Conservation (phyloP, 352 stramenopile species). For the Pythium volutum region DNA sequence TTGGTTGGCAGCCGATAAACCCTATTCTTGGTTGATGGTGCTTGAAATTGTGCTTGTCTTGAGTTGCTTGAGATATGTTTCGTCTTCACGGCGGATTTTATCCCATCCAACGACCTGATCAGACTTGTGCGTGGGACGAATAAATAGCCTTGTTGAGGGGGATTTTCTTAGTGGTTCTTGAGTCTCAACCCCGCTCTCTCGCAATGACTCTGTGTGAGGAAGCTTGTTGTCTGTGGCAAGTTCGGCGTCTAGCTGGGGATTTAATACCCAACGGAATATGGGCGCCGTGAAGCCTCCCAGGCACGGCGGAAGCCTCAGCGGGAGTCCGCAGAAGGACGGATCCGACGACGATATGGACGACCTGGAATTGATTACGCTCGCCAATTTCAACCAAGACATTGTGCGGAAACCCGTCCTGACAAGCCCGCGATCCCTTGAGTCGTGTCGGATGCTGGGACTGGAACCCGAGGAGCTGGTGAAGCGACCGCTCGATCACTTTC, state of each 20-base stretch:
- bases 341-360: conserved; percentile 25
- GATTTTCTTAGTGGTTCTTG: conserved; percentile 3
- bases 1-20: conserved; percentile 3
- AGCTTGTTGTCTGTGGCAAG: neutral
- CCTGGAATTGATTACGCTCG: conserved; percentile 35
- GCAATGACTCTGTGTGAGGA: neutral
- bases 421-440: conserved; percentile 69
- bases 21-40: conserved; percentile 5
- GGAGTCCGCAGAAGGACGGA: neutral
- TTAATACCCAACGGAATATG: neutral
- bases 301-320: neutral
- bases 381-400: conserved; percentile 65
- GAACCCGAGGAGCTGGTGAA: conserved; percentile 63
- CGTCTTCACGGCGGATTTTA: neutral
- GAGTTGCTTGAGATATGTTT: neutral
- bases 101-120: neutral
- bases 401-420: conserved; percentile 40
- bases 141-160: conserved; percentile 2
- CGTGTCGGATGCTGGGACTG: conserved; percentile 70
- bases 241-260: neutral
- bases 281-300: conserved; percentile 14
- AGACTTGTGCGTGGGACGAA: neutral
- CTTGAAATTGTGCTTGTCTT: neutral
- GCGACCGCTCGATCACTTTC: conserved; percentile 57
- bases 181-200: neutral